Percentiles rank a stretch among this genome's conserved stretches.
phyloP scores from a whole-genome alignment of 768 basidiomycete genomes.

The Pleurotus ostreatus region DNA sequence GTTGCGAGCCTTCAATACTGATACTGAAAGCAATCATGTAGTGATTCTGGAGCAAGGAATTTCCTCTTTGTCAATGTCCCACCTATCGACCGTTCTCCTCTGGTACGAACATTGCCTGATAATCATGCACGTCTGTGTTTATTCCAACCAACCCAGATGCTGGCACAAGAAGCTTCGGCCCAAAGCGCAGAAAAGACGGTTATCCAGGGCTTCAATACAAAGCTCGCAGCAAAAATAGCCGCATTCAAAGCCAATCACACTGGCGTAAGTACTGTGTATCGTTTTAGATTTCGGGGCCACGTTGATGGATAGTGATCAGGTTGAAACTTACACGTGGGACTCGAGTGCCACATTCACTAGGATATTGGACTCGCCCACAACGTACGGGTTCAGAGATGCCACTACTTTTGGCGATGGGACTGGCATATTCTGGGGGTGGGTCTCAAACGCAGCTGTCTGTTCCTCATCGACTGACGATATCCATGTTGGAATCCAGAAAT shows the following conservation, averaged over 20 bases:
- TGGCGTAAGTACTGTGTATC: conserved; percentile 34
- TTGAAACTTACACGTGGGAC: conserved; percentile 47
- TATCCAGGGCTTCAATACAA: conserved; percentile 48
- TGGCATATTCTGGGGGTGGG: conserved; percentile 54
- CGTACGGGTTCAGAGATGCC: conserved; percentile 53
- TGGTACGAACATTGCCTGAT: conserved; percentile 22
- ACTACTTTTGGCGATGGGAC: conserved; percentile 38
- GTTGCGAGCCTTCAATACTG: conserved; percentile 5
- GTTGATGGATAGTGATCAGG: conserved; percentile 21
- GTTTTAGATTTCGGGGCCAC: too few relatives aligned
- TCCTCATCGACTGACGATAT: too few relatives aligned
- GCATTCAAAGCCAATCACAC: conserved; percentile 38
- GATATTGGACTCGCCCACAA: conserved; percentile 43
- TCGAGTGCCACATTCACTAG: conserved; percentile 43
- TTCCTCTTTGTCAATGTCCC: conserved; percentile 45
- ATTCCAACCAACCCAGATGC: conserved; percentile 33
- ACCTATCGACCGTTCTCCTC: conserved; percentile 36
- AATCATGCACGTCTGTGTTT: too few relatives aligned
- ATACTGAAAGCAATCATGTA: conserved; percentile 12
- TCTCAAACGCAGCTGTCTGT: not conserved
- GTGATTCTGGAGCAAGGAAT: conserved; percentile 52
- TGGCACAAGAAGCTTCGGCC: conserved; percentile 34
- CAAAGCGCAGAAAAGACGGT: conserved; percentile 39
- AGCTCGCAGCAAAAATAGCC: conserved; percentile 36
- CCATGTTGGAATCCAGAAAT: too few relatives aligned